phyloP scores from a whole-genome alignment of 2,329 filamentous ascomycete species.

The Tolypocladium guangdongense region DNA sequence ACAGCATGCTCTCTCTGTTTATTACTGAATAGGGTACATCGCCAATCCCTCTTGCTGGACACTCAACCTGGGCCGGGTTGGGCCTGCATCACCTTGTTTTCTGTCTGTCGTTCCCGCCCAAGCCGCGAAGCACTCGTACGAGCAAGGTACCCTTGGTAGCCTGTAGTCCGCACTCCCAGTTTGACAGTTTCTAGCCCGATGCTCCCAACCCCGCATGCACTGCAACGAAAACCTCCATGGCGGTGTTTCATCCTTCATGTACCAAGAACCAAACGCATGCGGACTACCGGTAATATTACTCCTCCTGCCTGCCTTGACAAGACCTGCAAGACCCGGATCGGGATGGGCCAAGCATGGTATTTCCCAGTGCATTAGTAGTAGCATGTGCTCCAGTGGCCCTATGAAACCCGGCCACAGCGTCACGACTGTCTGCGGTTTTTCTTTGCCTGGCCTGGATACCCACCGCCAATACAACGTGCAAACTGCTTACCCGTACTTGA shows the following conservation, averaged over 20 bases:
- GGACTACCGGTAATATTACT: no score
- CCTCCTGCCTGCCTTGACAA: no score
- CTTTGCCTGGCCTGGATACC: background rate
- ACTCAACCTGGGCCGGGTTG: background rate
- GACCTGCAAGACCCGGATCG: no score
- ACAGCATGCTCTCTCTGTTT: background rate
- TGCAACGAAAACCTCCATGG: background rate
- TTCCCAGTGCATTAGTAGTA: no score
- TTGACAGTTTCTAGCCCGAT: no score
- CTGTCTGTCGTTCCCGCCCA: no score
- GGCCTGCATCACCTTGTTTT: no score
- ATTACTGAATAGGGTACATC: background rate
- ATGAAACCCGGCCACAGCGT: background rate
- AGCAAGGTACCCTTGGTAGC: no score
- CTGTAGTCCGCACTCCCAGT: no score
- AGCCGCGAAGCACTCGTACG: no score
- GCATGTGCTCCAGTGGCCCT: background rate
- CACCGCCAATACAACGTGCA: no score
- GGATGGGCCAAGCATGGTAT: background rate
- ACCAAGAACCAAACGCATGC: no score
- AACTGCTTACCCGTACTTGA: background rate
- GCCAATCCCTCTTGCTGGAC: background rate
- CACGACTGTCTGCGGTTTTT: background rate
- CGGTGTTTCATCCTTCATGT: background rate
- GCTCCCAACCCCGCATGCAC: background rate